Base-by-base conservation (phyloP, 208 protist species). In the Blastocrithidia nonstop region DNA sequence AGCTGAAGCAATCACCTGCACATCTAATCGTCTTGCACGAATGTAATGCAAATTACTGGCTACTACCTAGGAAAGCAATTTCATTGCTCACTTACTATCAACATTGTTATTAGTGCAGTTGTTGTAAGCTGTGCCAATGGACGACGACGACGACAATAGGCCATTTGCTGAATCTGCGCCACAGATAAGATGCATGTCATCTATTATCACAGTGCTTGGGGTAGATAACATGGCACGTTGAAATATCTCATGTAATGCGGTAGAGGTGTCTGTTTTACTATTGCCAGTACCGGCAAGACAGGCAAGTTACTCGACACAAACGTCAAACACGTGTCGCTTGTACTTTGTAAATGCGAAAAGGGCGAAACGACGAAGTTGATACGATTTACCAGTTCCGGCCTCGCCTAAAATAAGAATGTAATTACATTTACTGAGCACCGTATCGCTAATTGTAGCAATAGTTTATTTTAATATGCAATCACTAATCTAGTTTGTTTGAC, bases 191-290 rank as follows among this genome's bases (percentile, higher is more conserved):
- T 77, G 56, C 3, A 83, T 37, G 40, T 83, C 73, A 49, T 83
- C 73, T 3, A 83, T 19, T 15, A 65, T 7, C 5, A 83, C 32
- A 1, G 55, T 39, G n/a, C 69, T 77, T 0, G 97, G 96, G 2
- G 96, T 55, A 7, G 66, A 57, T 13, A 57, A 51, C 15, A 88
- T 60, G 1, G 96, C 96, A 20, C 66, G 78, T 23, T 52, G 45
- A 45, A 99, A 98, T 0, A 97, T 48, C 27, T 91, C 73, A 5
- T 72, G 53, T 3, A 99, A 61, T 7, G 66, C 93, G 5, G 72
- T 73, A 50, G 98, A 96, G 21, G 71, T 89, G 31, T 45, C 40
- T 19, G 78, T 55, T 45, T 61, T 60, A 16, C 51, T 54, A 4
- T 42, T n/a, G n/a, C n/a, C n/a, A n/a, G n/a, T n/a, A n/a, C n/a